A percentile compares a stretch with the other conserved stretches of the same genome.
Evolutionary conservation across 768 basidiomycete genomes (phyloP).

Genomic region (Hemileccinum rubropunctum): DNA sequence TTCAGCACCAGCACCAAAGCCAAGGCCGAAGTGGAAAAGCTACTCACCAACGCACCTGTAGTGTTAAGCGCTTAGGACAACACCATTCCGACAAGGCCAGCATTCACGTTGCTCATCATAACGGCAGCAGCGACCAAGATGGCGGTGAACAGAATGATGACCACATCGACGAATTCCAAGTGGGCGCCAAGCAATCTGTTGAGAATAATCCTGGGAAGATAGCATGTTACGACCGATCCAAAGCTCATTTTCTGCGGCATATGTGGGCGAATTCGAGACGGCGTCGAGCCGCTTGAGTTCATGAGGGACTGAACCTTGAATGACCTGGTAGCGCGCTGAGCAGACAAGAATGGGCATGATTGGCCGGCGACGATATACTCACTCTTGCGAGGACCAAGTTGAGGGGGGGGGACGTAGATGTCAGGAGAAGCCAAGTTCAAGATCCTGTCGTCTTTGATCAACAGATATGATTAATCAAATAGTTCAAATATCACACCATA

Average conservation of each 20-base stretch:
- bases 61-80: conserved; percentile 82
- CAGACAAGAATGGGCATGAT: neutral
- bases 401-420: conserved; percentile 74
- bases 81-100: conserved; percentile 84
- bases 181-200: conserved; percentile 85
- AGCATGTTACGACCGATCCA: conserved; percentile 81
- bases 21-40: neutral
- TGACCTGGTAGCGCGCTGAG: conserved; percentile 36
- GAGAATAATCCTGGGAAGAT: conserved; percentile 65
- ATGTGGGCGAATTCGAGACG: conserved; percentile 87
- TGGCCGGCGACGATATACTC: conserved; percentile 1
- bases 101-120: conserved; percentile 76
- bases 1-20: neutral
- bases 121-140: conserved; percentile 65
- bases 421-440: conserved; percentile 92
- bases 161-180: conserved; percentile 81
- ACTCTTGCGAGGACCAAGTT: conserved; percentile 79
- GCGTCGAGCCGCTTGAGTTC: conserved; percentile 89
- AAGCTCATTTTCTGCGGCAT: conserved; percentile 68
- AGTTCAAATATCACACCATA: conserved; percentile 27
- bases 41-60: conserved; percentile 71
- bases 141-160: conserved; percentile 75
- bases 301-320: conserved; percentile 70
- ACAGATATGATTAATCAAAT: neutral
- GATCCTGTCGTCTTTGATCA: conserved; percentile 45